These are phyloP conservation scores for Haematococcus lacustris DNA, from an alignment of 139 green algal genomes.

Conservation along the genomic window DNA sequence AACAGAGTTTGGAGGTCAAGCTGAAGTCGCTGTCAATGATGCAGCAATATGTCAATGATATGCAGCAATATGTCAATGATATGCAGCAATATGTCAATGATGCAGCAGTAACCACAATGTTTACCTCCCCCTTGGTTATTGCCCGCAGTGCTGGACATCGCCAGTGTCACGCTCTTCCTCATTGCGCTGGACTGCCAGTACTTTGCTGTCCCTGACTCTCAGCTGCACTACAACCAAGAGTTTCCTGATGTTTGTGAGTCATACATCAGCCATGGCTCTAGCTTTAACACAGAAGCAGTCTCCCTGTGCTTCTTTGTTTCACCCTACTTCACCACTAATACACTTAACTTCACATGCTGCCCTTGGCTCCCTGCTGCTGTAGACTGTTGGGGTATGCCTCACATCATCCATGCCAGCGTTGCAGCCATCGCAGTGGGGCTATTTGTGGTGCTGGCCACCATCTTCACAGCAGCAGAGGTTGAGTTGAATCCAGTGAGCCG, in stretches of 20 bases:
- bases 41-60: no score
- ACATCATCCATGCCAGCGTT: conserved; percentile 4
- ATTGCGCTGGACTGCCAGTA: conserved; percentile 1
- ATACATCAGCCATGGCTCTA: no score
- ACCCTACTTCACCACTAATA: no score
- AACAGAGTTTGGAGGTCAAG: no score
- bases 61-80: no score
- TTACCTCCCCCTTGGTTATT: no score
- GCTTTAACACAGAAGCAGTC: no score
- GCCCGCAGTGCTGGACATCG: background rate
- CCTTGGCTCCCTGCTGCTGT: background rate
- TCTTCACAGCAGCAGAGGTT: background rate
- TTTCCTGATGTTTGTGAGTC: conserved; percentile 1
- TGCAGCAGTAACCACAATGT: no score
- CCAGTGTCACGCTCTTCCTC: background rate
- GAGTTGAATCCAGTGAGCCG: background rate
- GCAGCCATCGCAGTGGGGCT: background rate
- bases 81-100: no score
- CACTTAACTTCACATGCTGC: no score
- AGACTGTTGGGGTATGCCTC: conserved; percentile 5
- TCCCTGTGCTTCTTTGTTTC: no score
- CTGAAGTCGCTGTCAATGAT: no score
- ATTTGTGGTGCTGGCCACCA: background rate
- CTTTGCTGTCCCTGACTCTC: background rate
- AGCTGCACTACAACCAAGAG: background rate